These are phyloP conservation scores for Cyclostephanos invisitatus DNA, from an alignment of 108 stramenopile genomes.

Conservation along the genomic window DNA sequence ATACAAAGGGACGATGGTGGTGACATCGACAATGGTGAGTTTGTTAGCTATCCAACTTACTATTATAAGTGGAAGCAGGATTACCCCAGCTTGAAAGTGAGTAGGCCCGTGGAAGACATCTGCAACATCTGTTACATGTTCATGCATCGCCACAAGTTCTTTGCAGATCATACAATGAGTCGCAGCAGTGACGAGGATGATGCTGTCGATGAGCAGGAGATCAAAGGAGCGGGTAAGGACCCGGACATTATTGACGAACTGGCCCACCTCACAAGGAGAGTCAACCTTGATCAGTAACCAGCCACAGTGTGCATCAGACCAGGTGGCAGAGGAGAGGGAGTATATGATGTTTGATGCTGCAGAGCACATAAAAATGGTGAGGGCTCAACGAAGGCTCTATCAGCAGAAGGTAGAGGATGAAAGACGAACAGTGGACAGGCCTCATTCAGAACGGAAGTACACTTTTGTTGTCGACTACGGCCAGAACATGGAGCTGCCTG, in stretches of 20 bases:
- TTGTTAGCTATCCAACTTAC: background rate
- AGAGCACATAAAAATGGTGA: too few species aligned
- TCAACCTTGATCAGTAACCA: too few species aligned
- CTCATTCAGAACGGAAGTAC: background rate
- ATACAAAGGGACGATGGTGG: background rate
- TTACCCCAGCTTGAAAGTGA: constrained; percentile 28
- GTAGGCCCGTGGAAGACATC: too few species aligned
- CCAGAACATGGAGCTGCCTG: constrained; percentile 34
- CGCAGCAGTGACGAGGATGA: background rate
- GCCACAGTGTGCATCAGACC: too few species aligned
- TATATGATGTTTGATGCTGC: too few species aligned
- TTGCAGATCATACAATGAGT: background rate
- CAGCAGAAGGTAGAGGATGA: too few species aligned
- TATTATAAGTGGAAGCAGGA: constrained; percentile 16
- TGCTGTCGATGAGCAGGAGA: background rate
- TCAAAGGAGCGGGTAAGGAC: background rate
- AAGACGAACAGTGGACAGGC: background rate
- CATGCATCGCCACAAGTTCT: constrained; percentile 25
- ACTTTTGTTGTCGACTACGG: constrained; percentile 25
- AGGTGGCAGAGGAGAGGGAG: too few species aligned
- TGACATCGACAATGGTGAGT: background rate
- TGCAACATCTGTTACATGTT: constrained; percentile 20
- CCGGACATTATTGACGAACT: background rate
- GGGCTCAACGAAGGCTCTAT: too few species aligned
- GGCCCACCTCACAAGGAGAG: too few species aligned